Base-by-base conservation (phyloP, 306 rosid species). In the cucumber (Cucumis sativus) region DNA sequence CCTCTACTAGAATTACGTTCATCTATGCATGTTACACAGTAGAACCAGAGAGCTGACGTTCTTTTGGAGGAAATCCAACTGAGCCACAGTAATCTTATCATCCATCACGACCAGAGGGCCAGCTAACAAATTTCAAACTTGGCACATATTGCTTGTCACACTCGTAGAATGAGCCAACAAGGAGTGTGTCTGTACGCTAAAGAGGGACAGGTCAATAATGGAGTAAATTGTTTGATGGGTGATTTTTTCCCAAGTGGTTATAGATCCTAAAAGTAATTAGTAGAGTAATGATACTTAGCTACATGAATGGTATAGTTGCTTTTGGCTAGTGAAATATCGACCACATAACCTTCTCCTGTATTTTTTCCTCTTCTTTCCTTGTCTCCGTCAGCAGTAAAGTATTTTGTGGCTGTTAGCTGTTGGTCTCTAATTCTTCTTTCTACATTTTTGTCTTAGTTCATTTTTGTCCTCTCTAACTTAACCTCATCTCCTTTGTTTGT, bases 41-140 rank as follows among this genome's bases (percentile, higher is more conserved):
- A 71, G 23, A 70, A 16, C 41, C 56, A 15, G 15, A 70, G 57
- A 43, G 76, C 60, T 49, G 76, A 71, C 59, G 76, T 49, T 71
- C 7, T 71, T 21, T 71, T 49, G 60, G 23, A 71, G 21, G 60
- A 49, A 49, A 71, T 71, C 60, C 75, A 70, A 2, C 71, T 14
- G 39, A 69, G 55, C 52, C 13, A 69, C 37, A 43, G 76, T 45
- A 69, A 71, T 71, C 76, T 71, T 70, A 70, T 45, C 76, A 47
- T 23, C 23, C 20, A 47, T 49, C 76, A 47, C 39, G 20, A 4
- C 28, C 11, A 41, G 75, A 71, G 41, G 43, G 23, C n/a, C 62
- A 73, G 1, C 10, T 28, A 35, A 28, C 25, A 16, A 73, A 28
- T 51, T 28, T 30, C 62, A 52, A 73, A 28, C 41, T 9, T 51